Conservation (phyloP, 2,329 filamentous ascomycete species). For the Pseudonectria foliicola region DNA sequence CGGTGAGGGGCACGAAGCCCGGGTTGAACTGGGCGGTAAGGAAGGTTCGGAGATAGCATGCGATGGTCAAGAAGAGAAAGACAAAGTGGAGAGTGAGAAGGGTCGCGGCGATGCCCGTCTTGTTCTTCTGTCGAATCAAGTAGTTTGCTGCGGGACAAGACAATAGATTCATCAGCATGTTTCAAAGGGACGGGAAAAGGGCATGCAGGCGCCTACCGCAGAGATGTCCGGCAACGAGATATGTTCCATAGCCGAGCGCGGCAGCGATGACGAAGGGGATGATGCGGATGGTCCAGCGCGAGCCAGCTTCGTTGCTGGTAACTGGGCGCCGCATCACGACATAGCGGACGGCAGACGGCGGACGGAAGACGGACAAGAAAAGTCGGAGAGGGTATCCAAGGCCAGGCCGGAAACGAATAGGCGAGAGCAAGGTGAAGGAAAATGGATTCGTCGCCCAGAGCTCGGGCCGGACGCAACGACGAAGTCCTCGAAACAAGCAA, state of each 20-base stretch:
- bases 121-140: constrained; percentile 47
- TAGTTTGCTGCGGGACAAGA: constrained; percentile 50
- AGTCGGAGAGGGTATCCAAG: background rate
- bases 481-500: no score
- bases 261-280: constrained; percentile 65
- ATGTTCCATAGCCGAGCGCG: constrained; percentile 62
- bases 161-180: constrained; percentile 2
- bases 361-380: constrained; percentile 4
- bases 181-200: constrained; percentile 1
- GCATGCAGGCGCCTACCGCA: constrained; percentile 48
- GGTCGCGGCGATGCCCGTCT: constrained; percentile 52
- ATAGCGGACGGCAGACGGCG: constrained; percentile 16
- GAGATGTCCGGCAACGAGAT: constrained; percentile 59
- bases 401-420: no score
- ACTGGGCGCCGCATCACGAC: constrained; percentile 25
- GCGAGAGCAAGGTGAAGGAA: no score
- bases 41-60: constrained; percentile 65
- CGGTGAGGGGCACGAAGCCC: constrained; percentile 59
- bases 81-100: constrained; percentile 69
- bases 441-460: no score
- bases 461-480: no score
- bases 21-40: constrained; percentile 62
- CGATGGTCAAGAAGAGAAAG: constrained; percentile 58
- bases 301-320: constrained; percentile 22
- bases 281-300: constrained; percentile 39